Conservation (phyloP, 1,284 basidiomycete species). For the Cerrena zonata region DNA sequence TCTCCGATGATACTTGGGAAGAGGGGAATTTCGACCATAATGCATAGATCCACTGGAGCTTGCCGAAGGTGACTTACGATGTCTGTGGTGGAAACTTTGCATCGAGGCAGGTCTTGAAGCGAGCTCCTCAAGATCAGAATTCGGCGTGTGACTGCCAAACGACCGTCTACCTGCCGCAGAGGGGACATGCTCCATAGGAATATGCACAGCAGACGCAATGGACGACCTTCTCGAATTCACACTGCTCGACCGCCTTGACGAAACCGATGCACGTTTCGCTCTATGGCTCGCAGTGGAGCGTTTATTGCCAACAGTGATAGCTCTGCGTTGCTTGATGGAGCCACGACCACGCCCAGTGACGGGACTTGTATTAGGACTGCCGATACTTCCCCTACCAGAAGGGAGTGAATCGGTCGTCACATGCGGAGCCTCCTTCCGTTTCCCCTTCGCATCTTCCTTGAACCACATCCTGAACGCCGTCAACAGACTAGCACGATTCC, state of each 20-base stretch:
- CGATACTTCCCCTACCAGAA: constrained; percentile 8
- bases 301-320: constrained; percentile 24
- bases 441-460: constrained; percentile 73
- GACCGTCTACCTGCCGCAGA: constrained; percentile 46
- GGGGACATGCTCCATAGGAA: constrained; percentile 44
- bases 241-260: constrained; percentile 74
- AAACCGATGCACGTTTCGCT: constrained; percentile 56
- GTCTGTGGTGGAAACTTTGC: constrained; percentile 54
- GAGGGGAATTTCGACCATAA: constrained; percentile 53
- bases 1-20: constrained; percentile 66
- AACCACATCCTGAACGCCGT: constrained; percentile 76
- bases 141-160: constrained; percentile 70
- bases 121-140: constrained; percentile 69
- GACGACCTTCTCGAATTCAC: constrained; percentile 75
- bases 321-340: constrained; percentile 42
- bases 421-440: constrained; percentile 33
- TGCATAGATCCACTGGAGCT: constrained; percentile 67
- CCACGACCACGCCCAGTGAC: constrained; percentile 23
- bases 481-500: constrained; percentile 66
- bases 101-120: constrained; percentile 71
- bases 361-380: constrained; percentile 20
- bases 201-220: constrained; percentile 57
- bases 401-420: constrained; percentile 14
- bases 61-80: constrained; percentile 68
- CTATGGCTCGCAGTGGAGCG: constrained; percentile 33